Evolutionary conservation across 768 basidiomycete species (phyloP).

Genomic region (Pholiota conissans): DNA sequence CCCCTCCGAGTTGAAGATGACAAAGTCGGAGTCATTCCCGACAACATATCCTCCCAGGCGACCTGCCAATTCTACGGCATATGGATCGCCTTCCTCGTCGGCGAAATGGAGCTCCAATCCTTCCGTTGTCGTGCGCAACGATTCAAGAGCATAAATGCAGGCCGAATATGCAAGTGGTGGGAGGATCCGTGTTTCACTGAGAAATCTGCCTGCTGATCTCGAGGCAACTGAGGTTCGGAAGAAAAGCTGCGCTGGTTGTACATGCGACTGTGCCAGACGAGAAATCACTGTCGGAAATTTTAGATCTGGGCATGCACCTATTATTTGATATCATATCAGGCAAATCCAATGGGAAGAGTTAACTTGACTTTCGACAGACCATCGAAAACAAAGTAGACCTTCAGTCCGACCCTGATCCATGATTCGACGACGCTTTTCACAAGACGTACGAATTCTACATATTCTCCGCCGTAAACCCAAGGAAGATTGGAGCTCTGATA

Average conservation of each 20-base stretch:
- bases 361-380: constrained; percentile 46
- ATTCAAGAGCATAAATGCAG: constrained; percentile 55
- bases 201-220: constrained; percentile 63
- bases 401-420: constrained; percentile 68
- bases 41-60: constrained; percentile 71
- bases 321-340: constrained; percentile 3
- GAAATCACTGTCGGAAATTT: constrained; percentile 70
- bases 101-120: constrained; percentile 64
- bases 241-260: constrained; percentile 70
- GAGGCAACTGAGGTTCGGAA: constrained; percentile 75
- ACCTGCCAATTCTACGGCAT: constrained; percentile 81
- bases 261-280: constrained; percentile 54
- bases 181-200: constrained; percentile 72
- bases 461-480: constrained; percentile 90
- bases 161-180: constrained; percentile 65
- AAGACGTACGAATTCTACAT: constrained; percentile 50
- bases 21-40: constrained; percentile 82
- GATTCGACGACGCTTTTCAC: constrained; percentile 54
- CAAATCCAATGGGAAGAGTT: constrained; percentile 13
- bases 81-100: constrained; percentile 82
- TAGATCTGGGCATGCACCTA: constrained; percentile 69
- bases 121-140: constrained; percentile 32
- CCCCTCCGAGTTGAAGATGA: constrained; percentile 72
- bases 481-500: constrained; percentile 60
- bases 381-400: constrained; percentile 79